A percentile compares a stretch with the other conserved stretches of the same genome.
These are phyloP conservation scores for Trypanosoma mega DNA, from an alignment of 208 protist species.

Conservation along the genomic window DNA sequence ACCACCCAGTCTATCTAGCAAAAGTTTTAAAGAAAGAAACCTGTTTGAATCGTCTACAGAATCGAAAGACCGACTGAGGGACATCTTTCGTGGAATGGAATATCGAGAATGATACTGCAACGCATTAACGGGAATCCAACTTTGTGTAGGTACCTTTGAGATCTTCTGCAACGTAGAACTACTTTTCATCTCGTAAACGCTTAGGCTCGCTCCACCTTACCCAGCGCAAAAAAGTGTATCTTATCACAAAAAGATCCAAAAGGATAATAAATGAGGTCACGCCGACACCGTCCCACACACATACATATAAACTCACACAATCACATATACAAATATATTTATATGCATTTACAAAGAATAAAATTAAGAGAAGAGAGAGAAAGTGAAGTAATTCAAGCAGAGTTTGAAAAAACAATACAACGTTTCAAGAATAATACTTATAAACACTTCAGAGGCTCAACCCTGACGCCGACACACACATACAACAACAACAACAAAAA, in stretches of 20 bases:
- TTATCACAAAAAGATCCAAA: too few species aligned
- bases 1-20: slow-evolving; percentile 71
- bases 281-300: too few species aligned
- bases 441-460: too few species aligned
- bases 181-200: not conserved
- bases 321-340: too few species aligned
- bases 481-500: slow-evolving; percentile 9
- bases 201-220: not conserved
- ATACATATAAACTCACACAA: too few species aligned
- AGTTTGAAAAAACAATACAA: not conserved
- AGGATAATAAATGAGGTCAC: too few species aligned
- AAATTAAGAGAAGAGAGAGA: not conserved
- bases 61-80: slow-evolving; percentile 68
- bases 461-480: too few species aligned
- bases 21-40: slow-evolving; percentile 67
- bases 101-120: slow-evolving; percentile 71
- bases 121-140: slow-evolving; percentile 35
- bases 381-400: not conserved
- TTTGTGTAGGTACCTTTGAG: slow-evolving; percentile 53
- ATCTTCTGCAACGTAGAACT: slow-evolving; percentile 20
- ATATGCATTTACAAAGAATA: not conserved
- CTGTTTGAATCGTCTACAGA: slow-evolving; percentile 78
- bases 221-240: slow-evolving; percentile 5
- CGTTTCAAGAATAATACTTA: too few species aligned
- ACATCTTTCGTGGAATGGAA: slow-evolving; percentile 45